phyloP scores from a whole-genome alignment of 164 flowering plant genomes.

The Aristolochia contorta region DNA sequence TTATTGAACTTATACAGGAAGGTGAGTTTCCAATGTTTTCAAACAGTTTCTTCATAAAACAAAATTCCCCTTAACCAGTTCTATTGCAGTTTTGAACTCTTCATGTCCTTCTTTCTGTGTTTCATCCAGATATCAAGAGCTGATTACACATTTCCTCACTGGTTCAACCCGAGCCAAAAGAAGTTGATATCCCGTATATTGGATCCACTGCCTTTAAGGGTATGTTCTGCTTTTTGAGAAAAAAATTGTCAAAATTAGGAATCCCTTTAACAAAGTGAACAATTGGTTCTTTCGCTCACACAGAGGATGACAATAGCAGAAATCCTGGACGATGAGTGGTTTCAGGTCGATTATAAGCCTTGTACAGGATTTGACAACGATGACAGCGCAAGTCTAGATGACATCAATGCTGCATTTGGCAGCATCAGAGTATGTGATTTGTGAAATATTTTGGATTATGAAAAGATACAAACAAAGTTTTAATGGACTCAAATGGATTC shows the following conservation, averaged over 20 bases:
- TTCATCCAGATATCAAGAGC: conserved; percentile 49
- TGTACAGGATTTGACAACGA: conserved; percentile 20
- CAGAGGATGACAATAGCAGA: conserved; percentile 57
- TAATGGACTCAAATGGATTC: not conserved
- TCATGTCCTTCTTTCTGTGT: conserved; percentile 6
- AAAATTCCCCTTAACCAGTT: no score
- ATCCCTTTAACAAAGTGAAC: not conserved
- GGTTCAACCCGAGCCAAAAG: conserved; percentile 45
- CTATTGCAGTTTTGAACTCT: no score
- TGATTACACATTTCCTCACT: conserved; percentile 44
- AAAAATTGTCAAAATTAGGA: not conserved
- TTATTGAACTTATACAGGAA: conserved; percentile 46
- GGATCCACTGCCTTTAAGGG: conserved; percentile 43
- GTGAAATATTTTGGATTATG: not conserved
- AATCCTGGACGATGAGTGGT: conserved; percentile 58
- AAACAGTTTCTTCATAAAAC: not conserved
- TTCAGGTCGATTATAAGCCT: conserved; percentile 41
- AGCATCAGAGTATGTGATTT: conserved; percentile 27
- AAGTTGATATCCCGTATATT: conserved; percentile 46
- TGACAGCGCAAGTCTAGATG: conserved; percentile 29
- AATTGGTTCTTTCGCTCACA: conserved; percentile 2
- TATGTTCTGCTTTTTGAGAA: conserved; percentile 10
- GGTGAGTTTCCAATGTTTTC: conserved; percentile 22
- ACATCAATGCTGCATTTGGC: conserved; percentile 37
- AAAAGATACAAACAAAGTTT: not conserved